Percentiles rank a stretch among this genome's conserved stretches.
phyloP scores from a whole-genome alignment of 1,284 basidiomycete genomes.

The Inonotus obliquus region DNA sequence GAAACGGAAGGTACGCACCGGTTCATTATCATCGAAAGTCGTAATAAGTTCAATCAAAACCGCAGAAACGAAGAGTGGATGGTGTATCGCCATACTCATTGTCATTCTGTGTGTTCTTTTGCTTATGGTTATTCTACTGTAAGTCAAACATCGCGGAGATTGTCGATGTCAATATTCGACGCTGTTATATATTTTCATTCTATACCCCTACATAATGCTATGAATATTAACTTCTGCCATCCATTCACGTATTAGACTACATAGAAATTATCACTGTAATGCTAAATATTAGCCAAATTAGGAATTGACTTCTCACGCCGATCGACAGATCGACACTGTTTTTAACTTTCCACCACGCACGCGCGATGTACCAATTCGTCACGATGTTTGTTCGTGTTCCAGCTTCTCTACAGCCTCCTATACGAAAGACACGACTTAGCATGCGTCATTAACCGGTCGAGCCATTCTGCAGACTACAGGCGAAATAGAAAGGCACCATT shows the following conservation, averaged over 20 bases:
- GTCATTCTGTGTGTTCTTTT: slow-evolving; percentile 46
- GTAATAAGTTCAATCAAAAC: background rate
- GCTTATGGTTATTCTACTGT: slow-evolving; percentile 46
- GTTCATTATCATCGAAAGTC: background rate
- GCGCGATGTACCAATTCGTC: too few species aligned
- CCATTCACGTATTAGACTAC: background rate
- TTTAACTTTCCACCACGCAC: background rate
- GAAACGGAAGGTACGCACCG: slow-evolving; percentile 67
- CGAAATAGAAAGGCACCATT: background rate
- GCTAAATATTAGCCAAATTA: background rate
- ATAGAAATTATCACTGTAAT: background rate
- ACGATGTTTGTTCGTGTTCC: too few species aligned
- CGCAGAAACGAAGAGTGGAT: slow-evolving; percentile 66
- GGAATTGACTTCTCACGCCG: background rate
- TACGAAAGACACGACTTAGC: background rate
- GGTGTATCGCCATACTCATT: slow-evolving; percentile 57
- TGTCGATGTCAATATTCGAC: background rate
- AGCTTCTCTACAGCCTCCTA: background rate
- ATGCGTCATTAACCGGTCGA: background rate
- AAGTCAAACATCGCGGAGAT: slow-evolving; percentile 12
- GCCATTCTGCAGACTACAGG: background rate
- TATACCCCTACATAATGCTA: background rate
- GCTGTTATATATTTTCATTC: background rate
- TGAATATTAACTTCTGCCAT: background rate
- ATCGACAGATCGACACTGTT: background rate